Conservation (phyloP, 768 basidiomycete species). For the Collybiopsis confluens region DNA sequence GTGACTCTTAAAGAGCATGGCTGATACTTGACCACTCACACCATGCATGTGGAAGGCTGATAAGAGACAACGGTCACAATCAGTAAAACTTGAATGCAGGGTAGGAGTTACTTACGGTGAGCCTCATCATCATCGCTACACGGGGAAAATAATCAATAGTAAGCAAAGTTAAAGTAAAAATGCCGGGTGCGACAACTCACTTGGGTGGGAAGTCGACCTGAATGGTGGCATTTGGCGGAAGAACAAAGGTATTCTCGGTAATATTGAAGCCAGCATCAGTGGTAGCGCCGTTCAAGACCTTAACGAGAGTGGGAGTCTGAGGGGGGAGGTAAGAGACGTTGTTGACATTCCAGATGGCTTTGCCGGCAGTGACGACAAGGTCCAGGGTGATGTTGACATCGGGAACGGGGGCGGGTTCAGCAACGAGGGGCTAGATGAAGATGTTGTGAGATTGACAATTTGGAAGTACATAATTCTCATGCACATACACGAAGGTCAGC, state of each 20-base stretch:
- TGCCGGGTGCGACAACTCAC: too few species aligned
- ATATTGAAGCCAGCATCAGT: slow-evolving; percentile 22
- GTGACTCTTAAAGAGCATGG: too few species aligned
- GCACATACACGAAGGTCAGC: slow-evolving; percentile 6
- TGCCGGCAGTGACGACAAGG: slow-evolving; percentile 19
- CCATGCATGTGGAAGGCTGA: slow-evolving; percentile 25
- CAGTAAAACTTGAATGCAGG: too few species aligned
- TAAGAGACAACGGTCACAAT: too few species aligned
- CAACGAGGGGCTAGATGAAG: slow-evolving; percentile 10
- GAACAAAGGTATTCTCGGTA: slow-evolving; percentile 33
- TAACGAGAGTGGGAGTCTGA: slow-evolving; percentile 17
- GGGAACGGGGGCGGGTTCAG: slow-evolving; percentile 14
- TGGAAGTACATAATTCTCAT: too few species aligned
- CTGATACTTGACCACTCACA: too few species aligned
- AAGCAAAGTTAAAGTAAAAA: too few species aligned
- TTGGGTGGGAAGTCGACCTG: slow-evolving; percentile 30
- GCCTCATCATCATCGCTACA: slow-evolving; percentile 23
- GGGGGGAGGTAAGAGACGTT: slow-evolving; percentile 24
- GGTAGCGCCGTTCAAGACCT: slow-evolving; percentile 31
- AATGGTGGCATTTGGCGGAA: slow-evolving; percentile 32
- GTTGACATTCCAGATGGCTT: slow-evolving; percentile 29
- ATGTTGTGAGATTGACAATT: too few species aligned
- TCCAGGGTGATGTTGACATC: slow-evolving; percentile 21
- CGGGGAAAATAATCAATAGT: too few species aligned
- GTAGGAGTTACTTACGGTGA: slow-evolving; percentile 15